Evolutionary conservation across 345 rosid genomes (phyloP).

Genomic region (Aquilaria yunnanensis): DNA sequence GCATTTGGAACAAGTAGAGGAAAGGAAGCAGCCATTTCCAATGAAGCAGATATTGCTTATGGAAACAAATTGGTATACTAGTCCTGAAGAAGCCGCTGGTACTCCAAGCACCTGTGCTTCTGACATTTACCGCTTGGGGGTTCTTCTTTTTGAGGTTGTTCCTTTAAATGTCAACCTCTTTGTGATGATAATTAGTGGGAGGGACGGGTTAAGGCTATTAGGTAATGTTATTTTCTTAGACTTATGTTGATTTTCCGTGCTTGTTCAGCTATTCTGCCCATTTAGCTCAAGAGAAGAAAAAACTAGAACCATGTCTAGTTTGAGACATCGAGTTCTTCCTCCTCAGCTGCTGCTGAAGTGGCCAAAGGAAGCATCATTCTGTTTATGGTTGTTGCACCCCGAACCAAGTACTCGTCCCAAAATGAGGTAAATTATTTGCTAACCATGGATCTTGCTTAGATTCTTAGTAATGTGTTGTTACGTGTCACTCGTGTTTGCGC

Average conservation of each 20-base stretch:
- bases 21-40: slow-evolving; percentile 60
- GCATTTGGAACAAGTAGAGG: slow-evolving; percentile 45
- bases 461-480: too few relatives aligned
- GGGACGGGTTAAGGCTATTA: not conserved
- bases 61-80: slow-evolving; percentile 84
- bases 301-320: slow-evolving; percentile 79
- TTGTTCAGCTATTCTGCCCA: slow-evolving; percentile 59
- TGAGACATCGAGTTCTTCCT: slow-evolving; percentile 96
- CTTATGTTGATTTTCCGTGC: slow-evolving; percentile 26
- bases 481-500: too few relatives aligned
- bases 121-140: slow-evolving; percentile 80
- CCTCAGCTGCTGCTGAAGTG: slow-evolving; percentile 77
- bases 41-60: slow-evolving; percentile 79
- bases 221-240: slow-evolving; percentile 10
- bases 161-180: not conserved
- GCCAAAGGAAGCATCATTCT: slow-evolving; percentile 92
- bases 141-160: slow-evolving; percentile 90
- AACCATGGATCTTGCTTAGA: too few relatives aligned
- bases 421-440: slow-evolving; percentile 41
- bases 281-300: slow-evolving; percentile 66
- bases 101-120: slow-evolving; percentile 68
- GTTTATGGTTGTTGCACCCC: slow-evolving; percentile 91
- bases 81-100: slow-evolving; percentile 82
- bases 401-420: slow-evolving; percentile 81
- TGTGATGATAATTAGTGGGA: not conserved